phyloP scores from a whole-genome alignment of 805 yeast genomes.

The Millerozyma acaciae region DNA sequence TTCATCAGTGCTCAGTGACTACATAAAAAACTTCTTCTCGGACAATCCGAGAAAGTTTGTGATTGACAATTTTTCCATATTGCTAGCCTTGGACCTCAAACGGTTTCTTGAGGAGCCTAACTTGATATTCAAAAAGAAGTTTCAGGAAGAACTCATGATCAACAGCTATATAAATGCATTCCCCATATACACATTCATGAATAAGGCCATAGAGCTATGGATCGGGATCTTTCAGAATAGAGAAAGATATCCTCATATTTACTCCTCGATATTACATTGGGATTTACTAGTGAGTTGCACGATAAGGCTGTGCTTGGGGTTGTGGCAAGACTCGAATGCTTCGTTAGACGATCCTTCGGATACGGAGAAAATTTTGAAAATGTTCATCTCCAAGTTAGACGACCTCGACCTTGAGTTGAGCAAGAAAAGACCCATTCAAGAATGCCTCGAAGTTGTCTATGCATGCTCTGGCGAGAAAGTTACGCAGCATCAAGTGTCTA shows the following conservation, averaged over 20 bases:
- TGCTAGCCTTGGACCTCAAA: slow-evolving; percentile 52
- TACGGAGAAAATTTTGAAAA: slow-evolving; percentile 44
- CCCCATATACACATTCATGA: slow-evolving; percentile 44
- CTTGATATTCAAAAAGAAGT: slow-evolving; percentile 56
- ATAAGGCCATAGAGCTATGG: slow-evolving; percentile 34
- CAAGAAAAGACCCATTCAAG: slow-evolving; percentile 34
- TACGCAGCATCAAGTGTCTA: slow-evolving; percentile 51
- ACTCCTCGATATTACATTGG: slow-evolving; percentile 43
- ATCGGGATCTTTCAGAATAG: slow-evolving; percentile 27
- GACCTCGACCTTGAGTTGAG: slow-evolving; percentile 24
- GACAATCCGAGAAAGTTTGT: slow-evolving; percentile 42
- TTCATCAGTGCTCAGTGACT: slow-evolving; percentile 41
- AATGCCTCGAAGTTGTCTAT: slow-evolving; percentile 41
- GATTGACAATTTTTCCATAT: slow-evolving; percentile 41
- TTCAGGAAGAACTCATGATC: slow-evolving; percentile 63
- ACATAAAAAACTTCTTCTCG: slow-evolving; percentile 44
- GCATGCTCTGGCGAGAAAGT: slow-evolving; percentile 43
- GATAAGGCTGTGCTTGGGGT: slow-evolving; percentile 52
- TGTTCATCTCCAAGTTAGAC: slow-evolving; percentile 35
- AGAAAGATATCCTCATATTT: slow-evolving; percentile 34
- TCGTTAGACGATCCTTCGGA: slow-evolving; percentile 41
- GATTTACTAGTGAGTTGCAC: slow-evolving; percentile 53
- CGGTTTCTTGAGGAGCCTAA: slow-evolving; percentile 54
- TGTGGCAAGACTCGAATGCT: slow-evolving; percentile 67
- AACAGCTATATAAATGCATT: slow-evolving; percentile 47